Conservation (phyloP, 805 yeast species). For the Saccharomycopsis capsularis region DNA sequence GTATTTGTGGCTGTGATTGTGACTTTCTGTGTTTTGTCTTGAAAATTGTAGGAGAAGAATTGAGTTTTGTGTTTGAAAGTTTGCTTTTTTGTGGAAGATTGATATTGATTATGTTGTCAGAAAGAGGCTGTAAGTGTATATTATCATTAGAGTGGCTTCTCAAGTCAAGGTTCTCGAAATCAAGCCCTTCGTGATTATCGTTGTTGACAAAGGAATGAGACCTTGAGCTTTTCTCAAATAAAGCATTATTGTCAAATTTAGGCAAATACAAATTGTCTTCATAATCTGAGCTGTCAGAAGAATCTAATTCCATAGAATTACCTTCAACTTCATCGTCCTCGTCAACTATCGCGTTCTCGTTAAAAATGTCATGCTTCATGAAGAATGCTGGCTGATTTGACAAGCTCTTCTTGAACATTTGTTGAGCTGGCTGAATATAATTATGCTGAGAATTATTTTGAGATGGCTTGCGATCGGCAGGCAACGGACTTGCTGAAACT, state of each 20-base stretch:
- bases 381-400: background rate
- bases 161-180: too few relatives aligned
- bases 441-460: background rate
- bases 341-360: conserved; percentile 8
- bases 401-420: background rate
- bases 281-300: conserved; percentile 6
- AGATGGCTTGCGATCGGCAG: background rate
- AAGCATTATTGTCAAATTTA: conserved; percentile 1
- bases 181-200: background rate
- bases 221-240: conserved; percentile 9
- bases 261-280: conserved; percentile 10
- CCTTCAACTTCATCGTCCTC: conserved; percentile 4
- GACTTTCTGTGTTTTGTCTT: conserved; percentile 8
- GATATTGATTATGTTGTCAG: background rate
- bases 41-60: background rate
- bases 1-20: background rate
- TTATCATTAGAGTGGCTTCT: background rate
- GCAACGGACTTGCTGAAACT: conserved; percentile 10
- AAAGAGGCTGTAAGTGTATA: background rate
- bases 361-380: background rate
- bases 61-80: background rate
- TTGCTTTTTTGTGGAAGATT: too few relatives aligned
- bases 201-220: conserved; percentile 14
- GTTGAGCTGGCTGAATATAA: too few relatives aligned
- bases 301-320: conserved; percentile 13